Evolutionary conservation across 2,329 filamentous ascomycete species (phyloP).

Genomic region (Dothistroma septosporum): DNA sequence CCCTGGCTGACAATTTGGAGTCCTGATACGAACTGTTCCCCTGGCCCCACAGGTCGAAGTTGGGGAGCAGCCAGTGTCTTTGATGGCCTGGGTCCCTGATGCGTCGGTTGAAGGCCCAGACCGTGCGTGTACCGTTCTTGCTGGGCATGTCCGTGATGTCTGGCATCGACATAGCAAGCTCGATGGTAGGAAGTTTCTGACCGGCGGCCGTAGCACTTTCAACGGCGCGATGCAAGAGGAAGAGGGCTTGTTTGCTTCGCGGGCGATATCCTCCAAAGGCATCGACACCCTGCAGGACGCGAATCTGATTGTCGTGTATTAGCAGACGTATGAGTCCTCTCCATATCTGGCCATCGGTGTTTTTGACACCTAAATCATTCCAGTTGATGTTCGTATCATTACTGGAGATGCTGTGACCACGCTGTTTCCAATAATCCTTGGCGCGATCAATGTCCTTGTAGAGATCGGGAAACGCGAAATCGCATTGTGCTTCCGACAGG

Average conservation of each 20-base stretch:
- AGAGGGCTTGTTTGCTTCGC: conserved; percentile 10
- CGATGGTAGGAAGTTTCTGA: conserved; percentile 18
- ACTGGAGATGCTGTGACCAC: conserved; percentile 10
- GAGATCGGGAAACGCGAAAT: conserved; percentile 48
- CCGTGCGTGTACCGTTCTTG: conserved; percentile 16
- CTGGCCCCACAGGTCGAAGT: conserved; percentile 48
- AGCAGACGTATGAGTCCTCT: conserved; percentile 17
- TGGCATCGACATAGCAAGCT: conserved; percentile 16
- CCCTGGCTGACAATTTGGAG: conserved; percentile 20
- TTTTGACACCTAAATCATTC: conserved; percentile 9
- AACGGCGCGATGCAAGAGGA: conserved; percentile 17
- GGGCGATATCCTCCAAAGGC: conserved; percentile 12
- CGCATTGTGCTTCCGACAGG: conserved; percentile 37
- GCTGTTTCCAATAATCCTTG: conserved; percentile 12
- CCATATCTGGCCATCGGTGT: too few species aligned
- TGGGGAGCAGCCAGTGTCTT: conserved; percentile 48
- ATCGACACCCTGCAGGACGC: conserved; percentile 17
- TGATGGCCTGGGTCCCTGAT: conserved; percentile 32
- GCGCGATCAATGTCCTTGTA: conserved; percentile 43
- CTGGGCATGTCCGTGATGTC: conserved; percentile 14
- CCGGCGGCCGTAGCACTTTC: conserved; percentile 13
- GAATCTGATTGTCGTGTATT: conserved; percentile 21
- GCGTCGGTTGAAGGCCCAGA: conserved; percentile 23
- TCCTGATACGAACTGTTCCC: conserved; percentile 14
- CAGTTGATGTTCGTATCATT: conserved; percentile 19